Evolutionary conservation across 768 basidiomycete species (phyloP).

Genomic region (Amanita muscaria): DNA sequence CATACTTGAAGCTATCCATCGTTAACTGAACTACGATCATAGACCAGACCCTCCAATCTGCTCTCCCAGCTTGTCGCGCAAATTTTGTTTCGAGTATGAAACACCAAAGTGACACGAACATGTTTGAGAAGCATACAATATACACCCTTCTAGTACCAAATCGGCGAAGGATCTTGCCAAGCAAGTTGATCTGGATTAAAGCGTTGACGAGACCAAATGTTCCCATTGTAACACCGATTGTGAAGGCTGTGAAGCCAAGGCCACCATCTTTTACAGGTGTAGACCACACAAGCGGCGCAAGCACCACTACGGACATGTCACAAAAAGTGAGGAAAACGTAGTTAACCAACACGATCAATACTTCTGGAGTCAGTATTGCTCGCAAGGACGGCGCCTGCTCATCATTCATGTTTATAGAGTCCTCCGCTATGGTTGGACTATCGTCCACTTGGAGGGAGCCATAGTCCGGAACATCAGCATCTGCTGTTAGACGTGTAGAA

Average conservation of each 20-base stretch:
- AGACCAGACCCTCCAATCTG: neutral
- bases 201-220: slow-evolving; percentile 45
- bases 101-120: slow-evolving; percentile 11
- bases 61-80: slow-evolving; percentile 1
- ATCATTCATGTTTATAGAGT: neutral
- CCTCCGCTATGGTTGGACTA: neutral
- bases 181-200: slow-evolving; percentile 39
- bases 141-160: slow-evolving; percentile 36
- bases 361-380: neutral
- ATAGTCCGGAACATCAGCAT: neutral
- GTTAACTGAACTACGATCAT: neutral
- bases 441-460: neutral
- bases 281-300: slow-evolving; percentile 26
- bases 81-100: slow-evolving; percentile 9
- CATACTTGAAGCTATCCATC: neutral
- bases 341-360: neutral
- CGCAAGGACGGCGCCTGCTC: neutral
- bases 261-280: slow-evolving; percentile 48
- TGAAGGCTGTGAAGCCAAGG: slow-evolving; percentile 42
- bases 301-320: slow-evolving; percentile 1
- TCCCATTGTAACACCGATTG: slow-evolving; percentile 46
- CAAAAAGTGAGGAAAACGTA: neutral
- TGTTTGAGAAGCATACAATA: slow-evolving; percentile 25
- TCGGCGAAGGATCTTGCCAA: slow-evolving; percentile 33
- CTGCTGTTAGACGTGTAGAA: neutral